Conservation (phyloP, 148 eudicot genomes). For the Amaranthus cruentus region DNA sequence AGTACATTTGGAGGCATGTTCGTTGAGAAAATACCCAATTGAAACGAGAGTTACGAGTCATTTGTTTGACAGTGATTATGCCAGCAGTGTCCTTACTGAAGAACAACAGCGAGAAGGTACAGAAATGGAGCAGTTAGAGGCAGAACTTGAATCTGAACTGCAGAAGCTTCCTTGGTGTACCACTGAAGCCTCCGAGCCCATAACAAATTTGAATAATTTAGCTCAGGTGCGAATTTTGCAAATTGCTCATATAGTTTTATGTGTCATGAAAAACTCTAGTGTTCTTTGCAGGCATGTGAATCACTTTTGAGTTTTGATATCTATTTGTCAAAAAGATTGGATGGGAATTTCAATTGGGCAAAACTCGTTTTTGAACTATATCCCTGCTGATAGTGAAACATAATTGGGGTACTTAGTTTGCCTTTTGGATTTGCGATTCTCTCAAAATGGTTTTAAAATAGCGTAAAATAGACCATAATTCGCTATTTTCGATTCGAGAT, state of each 20-base stretch:
- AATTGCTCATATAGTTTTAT: background rate
- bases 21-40: conserved; percentile 10
- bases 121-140: conserved; percentile 65
- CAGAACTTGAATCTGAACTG: conserved; percentile 66
- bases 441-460: no score
- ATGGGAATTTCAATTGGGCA: no score
- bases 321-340: no score
- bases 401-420: no score
- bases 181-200: conserved; percentile 31
- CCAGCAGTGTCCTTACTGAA: conserved; percentile 48
- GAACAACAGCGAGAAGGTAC: conserved; percentile 38
- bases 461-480: no score
- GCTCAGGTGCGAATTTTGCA: conserved; percentile 35
- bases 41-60: conserved; percentile 22
- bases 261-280: background rate
- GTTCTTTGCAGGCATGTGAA: background rate
- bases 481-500: no score
- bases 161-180: conserved; percentile 61
- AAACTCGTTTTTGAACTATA: no score
- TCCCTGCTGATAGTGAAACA: no score
- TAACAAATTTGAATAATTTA: conserved; percentile 25
- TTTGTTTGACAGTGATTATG: conserved; percentile 39
- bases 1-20: conserved; percentile 3
- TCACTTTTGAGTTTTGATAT: background rate
- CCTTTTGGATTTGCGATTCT: no score